Percentiles rank a stretch among this genome's conserved stretches.
phyloP scores from a whole-genome alignment of 768 basidiomycete species.

The Cytidiella melzeri region DNA sequence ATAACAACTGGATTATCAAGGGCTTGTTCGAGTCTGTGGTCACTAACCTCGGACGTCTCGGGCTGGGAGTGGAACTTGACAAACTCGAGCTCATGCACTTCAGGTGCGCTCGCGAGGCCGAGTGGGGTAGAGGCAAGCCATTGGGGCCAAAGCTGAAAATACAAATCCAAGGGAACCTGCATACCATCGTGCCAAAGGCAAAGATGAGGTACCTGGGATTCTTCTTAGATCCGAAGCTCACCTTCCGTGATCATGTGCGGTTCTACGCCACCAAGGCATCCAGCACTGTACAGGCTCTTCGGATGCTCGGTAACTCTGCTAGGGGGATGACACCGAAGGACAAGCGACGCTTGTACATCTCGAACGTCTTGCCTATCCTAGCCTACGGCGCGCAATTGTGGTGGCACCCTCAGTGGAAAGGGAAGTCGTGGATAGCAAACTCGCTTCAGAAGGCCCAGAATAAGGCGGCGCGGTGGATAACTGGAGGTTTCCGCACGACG shows the following conservation, averaged over 20 bases:
- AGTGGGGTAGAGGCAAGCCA: neutral
- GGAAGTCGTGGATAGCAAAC: slow-evolving; percentile 6
- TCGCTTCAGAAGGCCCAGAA: slow-evolving; percentile 15
- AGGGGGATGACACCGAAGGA: slow-evolving; percentile 12
- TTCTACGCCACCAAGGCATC: too few relatives aligned
- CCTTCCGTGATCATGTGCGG: slow-evolving; percentile 11
- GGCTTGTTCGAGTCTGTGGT: neutral
- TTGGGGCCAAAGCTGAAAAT: neutral
- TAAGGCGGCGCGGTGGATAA: slow-evolving; percentile 17
- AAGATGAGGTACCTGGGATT: too few relatives aligned
- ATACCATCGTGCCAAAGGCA: slow-evolving; percentile 7
- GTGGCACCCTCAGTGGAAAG: slow-evolving; percentile 14
- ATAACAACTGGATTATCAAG: neutral
- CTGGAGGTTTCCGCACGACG: slow-evolving; percentile 15
- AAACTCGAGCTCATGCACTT: slow-evolving; percentile 17
- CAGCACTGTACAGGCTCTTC: slow-evolving; percentile 10
- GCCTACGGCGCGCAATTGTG: too few relatives aligned
- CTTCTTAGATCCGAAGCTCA: slow-evolving; percentile 13
- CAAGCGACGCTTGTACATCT: slow-evolving; percentile 15
- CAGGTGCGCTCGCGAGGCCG: neutral
- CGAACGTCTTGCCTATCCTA: slow-evolving; percentile 15
- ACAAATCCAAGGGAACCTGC: slow-evolving; percentile 4
- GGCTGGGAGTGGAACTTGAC: too few relatives aligned
- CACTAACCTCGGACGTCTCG: slow-evolving; percentile 4
- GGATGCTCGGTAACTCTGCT: slow-evolving; percentile 17